Base-by-base conservation (phyloP, 2,329 filamentous ascomycete species). In the Saccharata proteae region DNA sequence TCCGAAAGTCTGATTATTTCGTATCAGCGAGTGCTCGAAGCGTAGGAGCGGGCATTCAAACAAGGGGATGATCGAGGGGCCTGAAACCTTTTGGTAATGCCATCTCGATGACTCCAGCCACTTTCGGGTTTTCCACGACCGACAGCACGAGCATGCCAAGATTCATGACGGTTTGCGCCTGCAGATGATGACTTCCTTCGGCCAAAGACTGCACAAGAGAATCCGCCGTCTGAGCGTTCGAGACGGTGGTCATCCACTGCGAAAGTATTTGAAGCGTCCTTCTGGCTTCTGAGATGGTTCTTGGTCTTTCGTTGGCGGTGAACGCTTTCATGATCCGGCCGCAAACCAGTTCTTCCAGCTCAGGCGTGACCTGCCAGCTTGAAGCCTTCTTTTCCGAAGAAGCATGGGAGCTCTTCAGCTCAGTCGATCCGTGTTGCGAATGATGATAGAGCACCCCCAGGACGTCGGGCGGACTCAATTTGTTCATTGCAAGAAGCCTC, bases 131-230 rank as follows among this genome's bases (percentile, higher is more conserved):
- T 39, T 81, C 75, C 33, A 70, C 66, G 8, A 79, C 58, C 1
- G 69, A 66, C 29, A 79, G 55, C 5, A 80, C 54, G 12, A 82
- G 58, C 46, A 76, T 67, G 3, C 76, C 70, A 38, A 82, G 68
- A 0, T 73, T 62, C 26, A 67, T 71, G 58, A 75, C 68, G 30
- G 78, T 74, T 18, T 75, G 64, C 49, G 21, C 64, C 53, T 31
- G 67, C 57, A 21, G 68, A 62, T 31, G 64, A 54, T 22, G 67
- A 62, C 51, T 47, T 15, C 52, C 51, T 7, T 52, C 60, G 50
- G 11, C 37, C 43, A 58, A 54, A 21, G 52, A 54, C 22, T 58
- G 49, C 16, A 57, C 48, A 45, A 58, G 52, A 8, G 51, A 51
- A 23, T 57, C 51, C 38, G 45, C 55, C 7, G 52, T 54, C 27